Conservation (phyloP, 2,329 filamentous ascomycete genomes). For the Seiridium unicorne region DNA sequence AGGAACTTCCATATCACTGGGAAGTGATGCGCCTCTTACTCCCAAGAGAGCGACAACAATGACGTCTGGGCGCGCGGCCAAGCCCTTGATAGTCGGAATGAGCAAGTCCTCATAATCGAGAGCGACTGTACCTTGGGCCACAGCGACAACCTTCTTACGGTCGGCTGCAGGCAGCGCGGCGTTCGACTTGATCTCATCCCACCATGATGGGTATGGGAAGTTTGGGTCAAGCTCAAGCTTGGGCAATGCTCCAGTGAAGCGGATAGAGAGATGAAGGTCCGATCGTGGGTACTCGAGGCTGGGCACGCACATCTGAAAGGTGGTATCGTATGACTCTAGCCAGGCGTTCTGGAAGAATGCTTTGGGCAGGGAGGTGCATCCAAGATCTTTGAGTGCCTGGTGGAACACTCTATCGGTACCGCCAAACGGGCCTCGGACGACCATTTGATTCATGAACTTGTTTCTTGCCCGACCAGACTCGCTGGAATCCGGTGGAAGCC, state of each 20-base stretch:
- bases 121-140: conserved; percentile 46
- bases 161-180: conserved; percentile 12
- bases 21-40: conserved; percentile 21
- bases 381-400: conserved; percentile 11
- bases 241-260: conserved; percentile 41
- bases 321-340: conserved; percentile 25
- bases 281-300: conserved; percentile 37
- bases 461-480: conserved; percentile 27
- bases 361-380: conserved; percentile 9
- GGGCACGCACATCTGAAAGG: conserved; percentile 35
- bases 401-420: conserved; percentile 8
- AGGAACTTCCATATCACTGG: conserved; percentile 12
- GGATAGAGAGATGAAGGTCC: conserved; percentile 35
- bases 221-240: conserved; percentile 25
- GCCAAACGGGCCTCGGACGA: conserved; percentile 9
- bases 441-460: conserved; percentile 11
- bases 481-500: conserved; percentile 26
- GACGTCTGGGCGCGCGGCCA: conserved; percentile 38
- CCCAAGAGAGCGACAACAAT: conserved; percentile 34
- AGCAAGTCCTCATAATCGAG: conserved; percentile 39
- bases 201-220: conserved; percentile 41
- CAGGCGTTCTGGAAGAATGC: conserved; percentile 5
- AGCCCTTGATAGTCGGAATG: conserved; percentile 40
- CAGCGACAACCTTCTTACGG: conserved; percentile 39
- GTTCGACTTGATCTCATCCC: conserved; percentile 38